Conservation (phyloP, 441 rosid species). For the Omphalea diandra region DNA sequence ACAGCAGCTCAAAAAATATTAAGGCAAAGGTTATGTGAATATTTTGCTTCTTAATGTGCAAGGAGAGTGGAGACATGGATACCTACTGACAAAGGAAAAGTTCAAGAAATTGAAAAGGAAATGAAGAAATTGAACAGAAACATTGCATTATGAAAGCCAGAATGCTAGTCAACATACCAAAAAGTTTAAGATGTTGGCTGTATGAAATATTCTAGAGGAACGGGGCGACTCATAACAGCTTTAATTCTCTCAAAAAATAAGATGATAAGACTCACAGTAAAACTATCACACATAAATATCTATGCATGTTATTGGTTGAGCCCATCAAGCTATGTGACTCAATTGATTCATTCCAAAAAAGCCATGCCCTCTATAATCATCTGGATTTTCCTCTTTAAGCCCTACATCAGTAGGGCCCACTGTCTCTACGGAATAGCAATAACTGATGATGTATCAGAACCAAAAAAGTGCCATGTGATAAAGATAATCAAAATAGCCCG, state of each 20-base stretch:
- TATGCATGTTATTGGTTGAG: constrained; percentile 81
- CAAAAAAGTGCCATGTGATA: background rate
- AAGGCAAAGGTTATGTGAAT: background rate
- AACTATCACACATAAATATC: constrained; percentile 59
- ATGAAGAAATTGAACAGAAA: background rate
- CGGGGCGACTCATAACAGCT: background rate
- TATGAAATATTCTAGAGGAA: background rate
- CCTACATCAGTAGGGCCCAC: constrained; percentile 77
- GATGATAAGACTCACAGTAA: constrained; percentile 52
- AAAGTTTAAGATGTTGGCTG: background rate
- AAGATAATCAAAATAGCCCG: background rate
- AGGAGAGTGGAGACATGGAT: background rate
- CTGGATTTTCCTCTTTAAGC: constrained; percentile 56
- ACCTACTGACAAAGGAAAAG: background rate
- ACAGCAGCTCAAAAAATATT: background rate
- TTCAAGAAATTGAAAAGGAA: constrained; percentile 5
- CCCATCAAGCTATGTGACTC: constrained; percentile 69
- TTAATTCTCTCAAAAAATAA: background rate
- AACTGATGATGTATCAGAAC: constrained; percentile 7
- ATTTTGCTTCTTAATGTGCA: background rate
- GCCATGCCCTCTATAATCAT: constrained; percentile 86
- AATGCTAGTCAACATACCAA: background rate
- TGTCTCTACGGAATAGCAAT: constrained; percentile 49
- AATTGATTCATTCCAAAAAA: constrained; percentile 45
- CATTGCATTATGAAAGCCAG: background rate